phyloP scores from a whole-genome alignment of 495 filamentous ascomycete genomes.

The Talaromyces liani region DNA sequence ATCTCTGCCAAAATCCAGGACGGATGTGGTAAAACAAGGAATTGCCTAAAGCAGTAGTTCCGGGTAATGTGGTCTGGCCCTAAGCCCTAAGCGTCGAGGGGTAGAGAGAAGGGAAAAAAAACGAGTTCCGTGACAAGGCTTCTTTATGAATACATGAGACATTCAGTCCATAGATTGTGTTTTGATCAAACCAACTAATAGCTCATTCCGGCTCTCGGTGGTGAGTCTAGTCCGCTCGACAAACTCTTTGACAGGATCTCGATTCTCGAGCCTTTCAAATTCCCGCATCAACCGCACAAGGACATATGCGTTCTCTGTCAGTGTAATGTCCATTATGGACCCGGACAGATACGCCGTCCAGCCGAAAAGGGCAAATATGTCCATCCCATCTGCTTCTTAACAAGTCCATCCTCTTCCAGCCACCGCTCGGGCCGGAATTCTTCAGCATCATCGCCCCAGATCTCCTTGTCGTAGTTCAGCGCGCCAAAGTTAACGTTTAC shows the following conservation, averaged over 20 bases:
- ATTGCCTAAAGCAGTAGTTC: not conserved
- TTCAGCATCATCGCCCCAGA: slow-evolving; percentile 44
- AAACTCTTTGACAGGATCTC: not conserved
- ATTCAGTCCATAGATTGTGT: too few relatives aligned
- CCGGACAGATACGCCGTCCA: slow-evolving; percentile 50
- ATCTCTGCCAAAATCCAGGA: not conserved
- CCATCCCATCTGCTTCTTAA: not conserved
- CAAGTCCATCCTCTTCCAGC: slow-evolving; percentile 24
- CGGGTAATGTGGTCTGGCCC: not conserved
- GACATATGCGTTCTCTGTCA: slow-evolving; percentile 8
- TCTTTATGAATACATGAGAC: too few relatives aligned
- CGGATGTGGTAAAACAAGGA: not conserved
- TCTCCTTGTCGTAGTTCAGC: slow-evolving; percentile 45
- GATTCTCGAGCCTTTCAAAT: slow-evolving; percentile 6
- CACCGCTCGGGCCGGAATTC: slow-evolving; percentile 51
- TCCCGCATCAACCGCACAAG: slow-evolving; percentile 3
- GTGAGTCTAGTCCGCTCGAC: not conserved
- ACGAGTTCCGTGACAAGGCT: too few relatives aligned
- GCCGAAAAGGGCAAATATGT: slow-evolving; percentile 55
- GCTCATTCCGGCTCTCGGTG: too few relatives aligned
- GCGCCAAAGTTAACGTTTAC: slow-evolving; percentile 35
- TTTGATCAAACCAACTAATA: too few relatives aligned
- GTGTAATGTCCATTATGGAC: slow-evolving; percentile 6
- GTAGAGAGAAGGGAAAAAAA: too few relatives aligned
- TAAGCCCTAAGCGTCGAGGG: not conserved